Conservation (phyloP, 225 moss, liverwort and hornwort species). For the Marchantia paleacea region DNA sequence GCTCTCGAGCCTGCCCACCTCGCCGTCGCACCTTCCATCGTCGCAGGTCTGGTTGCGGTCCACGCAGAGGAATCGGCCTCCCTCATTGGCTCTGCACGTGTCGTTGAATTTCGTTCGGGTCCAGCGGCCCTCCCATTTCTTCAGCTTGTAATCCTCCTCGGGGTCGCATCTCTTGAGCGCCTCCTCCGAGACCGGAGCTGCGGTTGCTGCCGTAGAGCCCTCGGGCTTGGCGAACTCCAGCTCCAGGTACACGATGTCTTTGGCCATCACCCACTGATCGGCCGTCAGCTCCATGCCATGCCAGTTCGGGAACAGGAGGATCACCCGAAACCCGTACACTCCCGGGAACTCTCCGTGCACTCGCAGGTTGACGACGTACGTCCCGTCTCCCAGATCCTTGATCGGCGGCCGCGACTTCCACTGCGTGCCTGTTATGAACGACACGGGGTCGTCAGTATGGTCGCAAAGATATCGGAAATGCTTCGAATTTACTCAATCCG, state of each 20-base stretch:
- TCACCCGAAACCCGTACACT: constrained; percentile 24
- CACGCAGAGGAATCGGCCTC: constrained; percentile 23
- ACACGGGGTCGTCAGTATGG: no score
- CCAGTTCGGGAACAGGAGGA: constrained; percentile 30
- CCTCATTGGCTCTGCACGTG: constrained; percentile 8
- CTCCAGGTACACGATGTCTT: constrained; percentile 11
- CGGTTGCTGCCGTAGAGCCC: neutral
- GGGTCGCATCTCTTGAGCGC: neutral
- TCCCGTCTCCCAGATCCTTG: constrained; percentile 33
- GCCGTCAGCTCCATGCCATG: constrained; percentile 27
- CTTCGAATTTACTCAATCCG: no score
- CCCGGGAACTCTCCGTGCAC: constrained; percentile 9
- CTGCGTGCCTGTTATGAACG: neutral
- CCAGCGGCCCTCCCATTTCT: constrained; percentile 39
- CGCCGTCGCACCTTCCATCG: constrained; percentile 28
- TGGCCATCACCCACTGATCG: neutral
- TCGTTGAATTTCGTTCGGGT: constrained; percentile 24
- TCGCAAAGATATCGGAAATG: no score
- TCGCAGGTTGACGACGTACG: constrained; percentile 23
- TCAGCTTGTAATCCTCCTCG: constrained; percentile 20
- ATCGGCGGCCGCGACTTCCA: constrained; percentile 39
- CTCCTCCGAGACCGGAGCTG: neutral
- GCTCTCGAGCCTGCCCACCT: constrained; percentile 35
- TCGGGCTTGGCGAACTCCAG: constrained; percentile 26
- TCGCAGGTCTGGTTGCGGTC: constrained; percentile 6